Conservation (phyloP, 352 stramenopile genomes). For the Pythium diclinum region DNA sequence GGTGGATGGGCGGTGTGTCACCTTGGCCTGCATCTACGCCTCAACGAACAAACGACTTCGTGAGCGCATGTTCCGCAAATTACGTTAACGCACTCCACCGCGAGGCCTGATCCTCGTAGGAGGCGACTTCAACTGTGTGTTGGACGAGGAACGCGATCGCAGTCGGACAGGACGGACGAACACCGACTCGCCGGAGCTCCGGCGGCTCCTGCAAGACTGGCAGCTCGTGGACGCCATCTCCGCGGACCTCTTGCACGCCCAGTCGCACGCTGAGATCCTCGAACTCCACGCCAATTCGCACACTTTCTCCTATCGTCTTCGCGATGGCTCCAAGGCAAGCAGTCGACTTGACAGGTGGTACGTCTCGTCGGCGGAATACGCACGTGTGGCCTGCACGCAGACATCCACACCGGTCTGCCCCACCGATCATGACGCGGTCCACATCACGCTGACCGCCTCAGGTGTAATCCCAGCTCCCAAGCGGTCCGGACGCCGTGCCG, state of each 20-base stretch:
- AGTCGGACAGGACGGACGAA: not conserved
- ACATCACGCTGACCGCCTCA: too few relatives aligned
- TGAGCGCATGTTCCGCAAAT: not conserved
- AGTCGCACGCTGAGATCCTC: not conserved
- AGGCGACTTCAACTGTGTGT: not conserved
- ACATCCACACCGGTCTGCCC: too few relatives aligned
- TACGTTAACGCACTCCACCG: not conserved
- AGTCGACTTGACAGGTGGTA: too few relatives aligned
- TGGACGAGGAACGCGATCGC: not conserved
- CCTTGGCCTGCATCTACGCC: not conserved
- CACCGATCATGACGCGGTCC: too few relatives aligned
- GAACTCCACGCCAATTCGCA: not conserved
- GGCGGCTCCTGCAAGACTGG: not conserved
- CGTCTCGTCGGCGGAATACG: too few relatives aligned
- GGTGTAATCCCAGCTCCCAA: too few relatives aligned
- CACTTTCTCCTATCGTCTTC: not conserved
- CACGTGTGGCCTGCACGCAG: too few relatives aligned
- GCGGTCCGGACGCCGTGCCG: too few relatives aligned
- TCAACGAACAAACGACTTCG: not conserved
- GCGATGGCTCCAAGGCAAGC: not conserved
- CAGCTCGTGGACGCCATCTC: not conserved
- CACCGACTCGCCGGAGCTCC: not conserved
- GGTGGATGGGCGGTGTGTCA: not conserved
- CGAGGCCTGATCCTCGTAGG: not conserved
- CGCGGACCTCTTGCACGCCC: not conserved